Percentiles rank a stretch among this genome's conserved stretches.
Evolutionary conservation across 2,329 filamentous ascomycete species (phyloP).

Genomic region (Verticillium klebahnii): DNA sequence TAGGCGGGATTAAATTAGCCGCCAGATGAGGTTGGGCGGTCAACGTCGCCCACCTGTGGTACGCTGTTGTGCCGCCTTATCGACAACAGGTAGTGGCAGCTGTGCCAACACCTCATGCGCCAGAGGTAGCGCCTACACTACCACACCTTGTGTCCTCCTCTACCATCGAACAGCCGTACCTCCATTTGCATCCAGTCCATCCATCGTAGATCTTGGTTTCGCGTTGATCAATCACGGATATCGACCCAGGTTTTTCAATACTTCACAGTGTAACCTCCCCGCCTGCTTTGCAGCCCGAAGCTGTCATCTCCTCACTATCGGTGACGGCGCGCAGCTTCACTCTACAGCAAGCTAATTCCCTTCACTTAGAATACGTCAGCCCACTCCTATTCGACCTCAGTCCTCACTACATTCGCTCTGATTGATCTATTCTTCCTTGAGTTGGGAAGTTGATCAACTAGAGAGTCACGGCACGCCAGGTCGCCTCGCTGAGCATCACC

Average conservation of each 20-base stretch:
- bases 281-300: too few relatives aligned
- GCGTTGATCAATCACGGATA: background rate
- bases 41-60: background rate
- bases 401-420: too few relatives aligned
- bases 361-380: too few relatives aligned
- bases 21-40: background rate
- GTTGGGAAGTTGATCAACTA: too few relatives aligned
- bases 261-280: too few relatives aligned
- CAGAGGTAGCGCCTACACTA: background rate
- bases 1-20: background rate
- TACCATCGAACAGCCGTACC: background rate
- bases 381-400: too few relatives aligned
- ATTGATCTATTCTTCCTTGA: too few relatives aligned
- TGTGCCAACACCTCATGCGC: background rate
- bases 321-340: background rate
- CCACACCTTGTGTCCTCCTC: background rate
- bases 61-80: background rate
- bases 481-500: background rate
- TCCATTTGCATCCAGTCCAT: background rate
- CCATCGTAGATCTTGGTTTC: background rate
- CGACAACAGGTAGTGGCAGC: background rate
- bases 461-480: background rate
- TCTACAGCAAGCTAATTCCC: too few relatives aligned
- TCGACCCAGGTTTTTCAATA: too few relatives aligned
- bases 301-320: too few relatives aligned